Base-by-base conservation (phyloP, 345 rosid genomes). In the Abelmoschus esculentus region DNA sequence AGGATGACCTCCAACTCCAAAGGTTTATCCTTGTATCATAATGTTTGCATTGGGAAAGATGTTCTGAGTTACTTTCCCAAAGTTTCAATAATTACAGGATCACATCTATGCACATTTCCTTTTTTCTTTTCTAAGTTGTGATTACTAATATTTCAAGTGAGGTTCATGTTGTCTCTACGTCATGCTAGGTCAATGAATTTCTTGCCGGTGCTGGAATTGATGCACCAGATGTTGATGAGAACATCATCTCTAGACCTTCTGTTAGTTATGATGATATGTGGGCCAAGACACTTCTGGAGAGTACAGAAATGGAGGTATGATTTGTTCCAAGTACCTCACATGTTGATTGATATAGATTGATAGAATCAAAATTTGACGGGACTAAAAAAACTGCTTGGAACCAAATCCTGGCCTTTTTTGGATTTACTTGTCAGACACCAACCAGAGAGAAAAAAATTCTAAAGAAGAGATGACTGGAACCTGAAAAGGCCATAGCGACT, bases 211-310 rank as follows among this genome's bases (percentile, higher is more conserved):
- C 89, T 54, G 97, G 99, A 78, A 92, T 98, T 22, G 99, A 96
- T 83, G 98, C 99, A 67, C 99, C 99, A 8, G 99, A 96, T 82
- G 99, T 96, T 70, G 99, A 95, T 63, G 98, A 95, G 78, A 90
- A 90, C 75, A 83, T 89, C 46, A 70, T 85, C 69, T 85, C 98
- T 58, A 86, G 96, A 79, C 89, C 92, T 74, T 92, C 98, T 54
- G 90, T 92, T 74, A 91, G 98, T 69, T 96, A 96, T 77, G 99
- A 96, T 75, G 98, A 96, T 85, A 90, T 96, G 96, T 96, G 99
- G 98, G 98, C 99, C 15, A 96, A 96, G 86, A 83, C 98, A 61
- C 93, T 96, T 65, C 78, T 96, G 73, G 99, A 92, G 76, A 74
- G 86, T 76, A 76, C 96, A 74, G 99, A 92, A 71, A 36, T 90